Percentiles rank a stretch among this genome's conserved stretches.
These are phyloP conservation scores for Jacaranda mimosifolia DNA, from an alignment of 257 asterid genomes.

Conservation along the genomic window DNA sequence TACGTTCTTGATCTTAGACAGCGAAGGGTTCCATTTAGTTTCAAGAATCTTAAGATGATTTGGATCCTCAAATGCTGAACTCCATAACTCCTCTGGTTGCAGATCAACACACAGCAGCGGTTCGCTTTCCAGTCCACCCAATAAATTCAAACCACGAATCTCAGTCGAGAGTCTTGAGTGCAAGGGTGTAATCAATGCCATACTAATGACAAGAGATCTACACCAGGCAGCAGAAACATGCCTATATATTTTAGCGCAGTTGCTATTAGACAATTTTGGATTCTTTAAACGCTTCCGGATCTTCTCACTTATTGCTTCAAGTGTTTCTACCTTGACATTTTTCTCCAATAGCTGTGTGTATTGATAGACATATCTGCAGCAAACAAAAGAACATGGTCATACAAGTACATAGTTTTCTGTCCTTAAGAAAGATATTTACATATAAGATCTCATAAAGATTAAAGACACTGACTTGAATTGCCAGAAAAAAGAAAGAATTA, in stretches of 20 bases:
- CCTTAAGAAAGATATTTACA: conserved; percentile 17
- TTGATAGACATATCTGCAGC: conserved; percentile 76
- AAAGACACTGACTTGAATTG: conserved; percentile 5
- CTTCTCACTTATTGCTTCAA: conserved; percentile 94
- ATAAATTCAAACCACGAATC: conserved; percentile 55
- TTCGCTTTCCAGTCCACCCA: conserved; percentile 57
- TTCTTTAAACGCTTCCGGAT: conserved; percentile 95
- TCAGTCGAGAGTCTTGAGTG: conserved; percentile 78
- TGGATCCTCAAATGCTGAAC: conserved; percentile 77
- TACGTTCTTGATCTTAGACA: conserved; percentile 85
- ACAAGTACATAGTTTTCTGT: conserved; percentile 20
- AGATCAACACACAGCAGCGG: conserved; percentile 90
- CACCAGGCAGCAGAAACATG: conserved; percentile 98
- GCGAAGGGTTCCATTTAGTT: conserved; percentile 80
- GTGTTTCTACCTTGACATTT: conserved; percentile 81
- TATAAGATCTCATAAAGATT: neutral
- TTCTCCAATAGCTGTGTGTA: conserved; percentile 80
- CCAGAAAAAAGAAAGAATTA: neutral
- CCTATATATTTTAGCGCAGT: conserved; percentile 76
- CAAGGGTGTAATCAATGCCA: conserved; percentile 91
- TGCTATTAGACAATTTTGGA: conserved; percentile 87
- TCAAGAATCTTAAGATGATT: conserved; percentile 79
- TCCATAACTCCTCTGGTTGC: conserved; percentile 90
- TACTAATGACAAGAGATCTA: conserved; percentile 90
- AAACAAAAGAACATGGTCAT: conserved; percentile 9